A percentile compares a stretch with the other conserved stretches of the same genome.
phyloP scores from a whole-genome alignment of 192 early-diverging fungal species.

The Backusella tuberculispora region DNA sequence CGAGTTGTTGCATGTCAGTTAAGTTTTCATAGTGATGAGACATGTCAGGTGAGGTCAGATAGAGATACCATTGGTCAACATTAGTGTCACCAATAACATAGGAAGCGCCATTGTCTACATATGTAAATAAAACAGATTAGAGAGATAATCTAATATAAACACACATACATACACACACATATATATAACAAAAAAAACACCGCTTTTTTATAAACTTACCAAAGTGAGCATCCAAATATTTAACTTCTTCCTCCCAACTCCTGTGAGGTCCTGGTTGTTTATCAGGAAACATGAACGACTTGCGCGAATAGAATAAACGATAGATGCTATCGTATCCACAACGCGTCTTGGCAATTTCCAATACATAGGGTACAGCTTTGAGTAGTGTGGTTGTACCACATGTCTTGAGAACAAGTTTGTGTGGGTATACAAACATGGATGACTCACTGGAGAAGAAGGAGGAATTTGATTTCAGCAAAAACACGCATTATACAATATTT shows the following conservation, averaged over 20 bases:
- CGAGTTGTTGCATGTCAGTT: slow-evolving; percentile 23
- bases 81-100: slow-evolving; percentile 95
- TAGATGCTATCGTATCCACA: slow-evolving; percentile 71
- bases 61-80: slow-evolving; percentile 96
- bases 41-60: slow-evolving; percentile 75
- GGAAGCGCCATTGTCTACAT: slow-evolving; percentile 68
- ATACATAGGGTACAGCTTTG: slow-evolving; percentile 83
- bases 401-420: slow-evolving; percentile 96
- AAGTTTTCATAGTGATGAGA: slow-evolving; percentile 1
- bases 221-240: slow-evolving; percentile 67
- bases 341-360: slow-evolving; percentile 77
- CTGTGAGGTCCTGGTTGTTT: slow-evolving; percentile 86
- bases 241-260: slow-evolving; percentile 93
- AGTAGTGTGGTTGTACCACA: slow-evolving; percentile 95
- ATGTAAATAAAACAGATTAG: slow-evolving; percentile 9
- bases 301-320: slow-evolving; percentile 94
- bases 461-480: neutral
- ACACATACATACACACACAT: neutral
- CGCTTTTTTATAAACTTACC: slow-evolving; percentile 38
- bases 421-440: slow-evolving; percentile 95
- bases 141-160: neutral
- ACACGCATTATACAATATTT: neutral
- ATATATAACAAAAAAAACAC: neutral
- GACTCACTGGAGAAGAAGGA: slow-evolving; percentile 70
- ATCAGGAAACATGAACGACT: slow-evolving; percentile 96